Base-by-base conservation (phyloP, 1,284 basidiomycete genomes). In the Cryptococcus sp. region DNA sequence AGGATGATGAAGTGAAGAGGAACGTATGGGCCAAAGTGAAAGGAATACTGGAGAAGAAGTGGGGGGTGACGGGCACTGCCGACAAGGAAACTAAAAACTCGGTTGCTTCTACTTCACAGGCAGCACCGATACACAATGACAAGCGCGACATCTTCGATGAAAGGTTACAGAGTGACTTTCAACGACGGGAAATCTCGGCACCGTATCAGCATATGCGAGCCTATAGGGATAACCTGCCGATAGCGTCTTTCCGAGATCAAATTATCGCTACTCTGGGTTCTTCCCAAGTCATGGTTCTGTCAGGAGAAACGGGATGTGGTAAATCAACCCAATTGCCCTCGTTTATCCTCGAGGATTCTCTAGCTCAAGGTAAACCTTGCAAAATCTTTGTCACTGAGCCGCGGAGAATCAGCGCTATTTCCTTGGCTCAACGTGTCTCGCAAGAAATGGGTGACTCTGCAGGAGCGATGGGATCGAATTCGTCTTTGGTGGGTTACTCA, bases 291-390 rank as follows among this genome's bases (percentile, higher is more conserved):
- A 80, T 98, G 42, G 93, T 98, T 0, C 80, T 99, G 0, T 95
- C 92, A 67, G 96, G 96, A 46, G 96, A 98, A 79, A 99, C 96
- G 4, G 96, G 96, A 65, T 99, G 92, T 68, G 96, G 95, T 13
- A 99, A 99, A 78, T 97, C 94, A 1, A 98, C 96, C 0, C 96
- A 98, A 78, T 84, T 98, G 3, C 96, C 96, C 1, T 83, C 90
- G 0, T 98, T 92, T 79, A 89, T 98, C 58, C 82, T 99, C 7
- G 96, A 99, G 73, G 85, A 96, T 69, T 86, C 90, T 52, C 83
- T 98, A 14, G 83, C 86, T 4, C 83, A 83, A 56, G 95, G 94
- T 15, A 83, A 83, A 63, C 82, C 85, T 50, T 97, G 93, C 80
- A 95, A 89, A 75, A 90, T 99, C 63, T 92, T 87, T 67, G 96